Conservation (phyloP, 768 basidiomycete species). For the Pleurotus sapidus region DNA sequence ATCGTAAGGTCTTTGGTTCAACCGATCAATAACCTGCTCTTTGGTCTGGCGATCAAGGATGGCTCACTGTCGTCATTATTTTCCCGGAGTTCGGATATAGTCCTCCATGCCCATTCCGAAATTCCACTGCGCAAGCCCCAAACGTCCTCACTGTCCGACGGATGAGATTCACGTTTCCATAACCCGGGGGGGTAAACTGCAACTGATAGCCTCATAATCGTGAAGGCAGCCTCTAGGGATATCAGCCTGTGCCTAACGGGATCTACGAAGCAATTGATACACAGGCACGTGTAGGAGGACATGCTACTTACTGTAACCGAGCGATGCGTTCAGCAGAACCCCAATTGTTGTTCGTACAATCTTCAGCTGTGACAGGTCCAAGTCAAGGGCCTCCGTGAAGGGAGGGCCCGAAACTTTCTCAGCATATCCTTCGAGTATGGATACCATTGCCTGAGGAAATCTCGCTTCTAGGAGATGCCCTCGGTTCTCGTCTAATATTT, state of each 20-base stretch:
- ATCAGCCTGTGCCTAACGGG: slow-evolving; percentile 66
- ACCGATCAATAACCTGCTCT: background rate
- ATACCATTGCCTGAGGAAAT: slow-evolving; percentile 64
- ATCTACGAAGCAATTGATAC: slow-evolving; percentile 39
- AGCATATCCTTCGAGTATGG: slow-evolving; percentile 67
- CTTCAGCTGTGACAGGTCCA: slow-evolving; percentile 63
- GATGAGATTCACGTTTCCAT: slow-evolving; percentile 39
- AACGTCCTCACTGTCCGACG: slow-evolving; percentile 39
- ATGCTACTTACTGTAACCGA: slow-evolving; percentile 63
- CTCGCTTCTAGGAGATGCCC: slow-evolving; percentile 66
- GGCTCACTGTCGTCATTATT: slow-evolving; percentile 66
- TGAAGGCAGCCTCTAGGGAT: slow-evolving; percentile 65
- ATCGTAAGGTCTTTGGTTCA: slow-evolving; percentile 44
- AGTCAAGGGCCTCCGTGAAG: slow-evolving; percentile 37
- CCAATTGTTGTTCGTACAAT: slow-evolving; percentile 78
- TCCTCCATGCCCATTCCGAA: slow-evolving; percentile 76
- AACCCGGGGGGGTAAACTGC: slow-evolving; percentile 72
- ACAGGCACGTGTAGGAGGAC: slow-evolving; percentile 2
- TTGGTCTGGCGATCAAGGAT: background rate
- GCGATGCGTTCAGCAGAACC: slow-evolving; percentile 71
- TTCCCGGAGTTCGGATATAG: slow-evolving; percentile 69
- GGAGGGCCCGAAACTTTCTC: slow-evolving; percentile 38
- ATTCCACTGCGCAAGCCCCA: slow-evolving; percentile 67
- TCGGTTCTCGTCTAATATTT: slow-evolving; percentile 66
- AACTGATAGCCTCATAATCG: slow-evolving; percentile 64